Conservation (phyloP, 306 rosid genomes). For the Echinosophora koreensis region DNA sequence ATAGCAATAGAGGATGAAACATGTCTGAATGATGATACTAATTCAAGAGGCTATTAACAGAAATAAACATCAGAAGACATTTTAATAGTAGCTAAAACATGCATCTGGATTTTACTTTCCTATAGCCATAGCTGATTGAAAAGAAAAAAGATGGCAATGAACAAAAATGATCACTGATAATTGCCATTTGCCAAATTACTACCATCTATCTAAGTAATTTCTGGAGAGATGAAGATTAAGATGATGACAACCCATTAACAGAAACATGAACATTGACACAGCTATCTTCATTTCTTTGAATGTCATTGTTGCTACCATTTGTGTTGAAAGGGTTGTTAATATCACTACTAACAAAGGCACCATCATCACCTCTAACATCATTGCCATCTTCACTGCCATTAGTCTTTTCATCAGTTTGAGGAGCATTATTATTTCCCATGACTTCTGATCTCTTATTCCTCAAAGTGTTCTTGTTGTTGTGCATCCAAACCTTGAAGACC, state of each 20-base stretch:
- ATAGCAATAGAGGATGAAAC: constrained; percentile 34
- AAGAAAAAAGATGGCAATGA: constrained; percentile 17
- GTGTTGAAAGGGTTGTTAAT: constrained; percentile 40
- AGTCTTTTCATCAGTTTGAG: constrained; percentile 26
- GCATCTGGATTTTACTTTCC: constrained; percentile 21
- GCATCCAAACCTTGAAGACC: constrained; percentile 95
- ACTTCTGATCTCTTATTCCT: constrained; percentile 59
- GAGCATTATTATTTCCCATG: constrained; percentile 14
- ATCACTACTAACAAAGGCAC: constrained; percentile 35
- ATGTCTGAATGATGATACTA: constrained; percentile 22
- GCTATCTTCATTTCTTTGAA: constrained; percentile 47
- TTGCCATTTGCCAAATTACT: constrained; percentile 13
- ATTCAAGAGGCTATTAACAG: constrained; percentile 41
- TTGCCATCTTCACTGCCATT: constrained; percentile 9
- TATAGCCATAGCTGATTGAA: constrained; percentile 16
- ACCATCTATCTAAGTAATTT: constrained; percentile 24
- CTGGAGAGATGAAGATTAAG: constrained; percentile 47
- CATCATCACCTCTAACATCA: background rate
- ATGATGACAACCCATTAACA: constrained; percentile 53
- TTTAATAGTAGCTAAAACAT: constrained; percentile 19
- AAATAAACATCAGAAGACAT: constrained; percentile 40
- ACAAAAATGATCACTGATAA: constrained; percentile 24
- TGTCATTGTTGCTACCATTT: constrained; percentile 32
- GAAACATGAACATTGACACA: constrained; percentile 58
- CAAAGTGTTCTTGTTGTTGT: constrained; percentile 80